Conservation (phyloP, 345 rosid species). For the Rubroshorea leprosula region DNA sequence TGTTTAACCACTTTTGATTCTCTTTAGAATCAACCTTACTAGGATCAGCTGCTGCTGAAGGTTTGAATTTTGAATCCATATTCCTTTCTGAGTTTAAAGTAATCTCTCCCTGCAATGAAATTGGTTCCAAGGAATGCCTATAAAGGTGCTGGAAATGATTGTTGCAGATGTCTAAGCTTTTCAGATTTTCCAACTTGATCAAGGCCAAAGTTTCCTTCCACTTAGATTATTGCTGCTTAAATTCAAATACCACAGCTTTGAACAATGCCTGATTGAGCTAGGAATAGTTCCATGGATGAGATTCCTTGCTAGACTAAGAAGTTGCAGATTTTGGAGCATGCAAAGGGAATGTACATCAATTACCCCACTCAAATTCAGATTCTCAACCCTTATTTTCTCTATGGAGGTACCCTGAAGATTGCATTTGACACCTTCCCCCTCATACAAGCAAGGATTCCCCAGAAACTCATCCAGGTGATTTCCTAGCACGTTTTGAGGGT, state of each 20-base stretch:
- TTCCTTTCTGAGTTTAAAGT: neutral
- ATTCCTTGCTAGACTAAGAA: constrained; percentile 31
- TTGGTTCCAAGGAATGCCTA: neutral
- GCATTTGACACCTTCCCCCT: constrained; percentile 26
- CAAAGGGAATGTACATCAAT: constrained; percentile 37
- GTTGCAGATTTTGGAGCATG: constrained; percentile 24
- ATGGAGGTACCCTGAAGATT: constrained; percentile 17
- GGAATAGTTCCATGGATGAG: constrained; percentile 34
- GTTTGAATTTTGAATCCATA: neutral
- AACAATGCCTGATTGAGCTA: constrained; percentile 26
- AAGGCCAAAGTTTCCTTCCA: constrained; percentile 29
- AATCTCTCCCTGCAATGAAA: neutral
- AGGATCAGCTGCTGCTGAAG: neutral
- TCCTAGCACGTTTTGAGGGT: constrained; percentile 27
- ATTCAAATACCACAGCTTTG: constrained; percentile 27
- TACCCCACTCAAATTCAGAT: constrained; percentile 31
- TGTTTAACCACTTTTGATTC: neutral
- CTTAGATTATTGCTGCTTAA: constrained; percentile 36
- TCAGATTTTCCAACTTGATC: constrained; percentile 28
- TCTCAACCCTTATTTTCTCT: constrained; percentile 37
- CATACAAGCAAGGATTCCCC: constrained; percentile 23
- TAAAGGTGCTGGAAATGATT: constrained; percentile 24
- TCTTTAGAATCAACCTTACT: neutral
- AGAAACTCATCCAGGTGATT: constrained; percentile 9
- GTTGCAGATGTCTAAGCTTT: constrained; percentile 34